phyloP scores from a whole-genome alignment of 2,329 filamentous ascomycete genomes.

The Zymoseptoria ardabiliae region DNA sequence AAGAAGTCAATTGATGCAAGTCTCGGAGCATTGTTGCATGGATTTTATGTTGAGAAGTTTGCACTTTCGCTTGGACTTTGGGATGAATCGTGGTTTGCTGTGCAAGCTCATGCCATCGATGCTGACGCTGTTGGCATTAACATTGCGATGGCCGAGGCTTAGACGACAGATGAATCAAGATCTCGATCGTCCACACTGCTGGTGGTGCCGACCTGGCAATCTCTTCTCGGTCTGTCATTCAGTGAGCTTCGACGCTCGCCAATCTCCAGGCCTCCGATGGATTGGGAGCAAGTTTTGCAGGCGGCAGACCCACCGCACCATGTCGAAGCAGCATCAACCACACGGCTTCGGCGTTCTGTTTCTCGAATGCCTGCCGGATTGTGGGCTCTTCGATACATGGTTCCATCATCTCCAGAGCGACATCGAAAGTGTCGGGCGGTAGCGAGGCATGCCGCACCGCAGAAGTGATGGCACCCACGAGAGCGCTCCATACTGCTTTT shows the following conservation, averaged over 20 bases:
- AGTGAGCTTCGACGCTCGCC: background rate
- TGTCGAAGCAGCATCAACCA: slow-evolving; percentile 54
- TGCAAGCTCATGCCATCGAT: background rate
- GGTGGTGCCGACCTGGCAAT: background rate
- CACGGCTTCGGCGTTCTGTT: slow-evolving; percentile 65
- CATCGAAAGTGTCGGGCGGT: slow-evolving; percentile 64
- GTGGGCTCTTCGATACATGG: slow-evolving; percentile 32
- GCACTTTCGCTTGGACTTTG: background rate
- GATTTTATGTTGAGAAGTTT: background rate
- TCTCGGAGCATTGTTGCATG: background rate
- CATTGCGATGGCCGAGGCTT: background rate
- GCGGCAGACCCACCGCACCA: slow-evolving; percentile 8
- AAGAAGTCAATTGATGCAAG: background rate
- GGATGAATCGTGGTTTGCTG: slow-evolving; percentile 1
- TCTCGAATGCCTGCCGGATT: slow-evolving; percentile 53
- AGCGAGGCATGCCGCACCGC: slow-evolving; percentile 58
- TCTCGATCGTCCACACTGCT: no score
- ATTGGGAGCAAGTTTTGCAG: background rate
- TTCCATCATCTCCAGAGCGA: slow-evolving; percentile 57
- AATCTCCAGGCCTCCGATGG: slow-evolving; percentile 1
- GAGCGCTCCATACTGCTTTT: slow-evolving; percentile 57
- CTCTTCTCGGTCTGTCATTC: background rate
- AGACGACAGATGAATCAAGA: no score
- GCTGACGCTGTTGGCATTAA: background rate
- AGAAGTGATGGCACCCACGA: slow-evolving; percentile 51